Conservation (phyloP, 495 filamentous ascomycete genomes). For the Neurospora africana region DNA sequence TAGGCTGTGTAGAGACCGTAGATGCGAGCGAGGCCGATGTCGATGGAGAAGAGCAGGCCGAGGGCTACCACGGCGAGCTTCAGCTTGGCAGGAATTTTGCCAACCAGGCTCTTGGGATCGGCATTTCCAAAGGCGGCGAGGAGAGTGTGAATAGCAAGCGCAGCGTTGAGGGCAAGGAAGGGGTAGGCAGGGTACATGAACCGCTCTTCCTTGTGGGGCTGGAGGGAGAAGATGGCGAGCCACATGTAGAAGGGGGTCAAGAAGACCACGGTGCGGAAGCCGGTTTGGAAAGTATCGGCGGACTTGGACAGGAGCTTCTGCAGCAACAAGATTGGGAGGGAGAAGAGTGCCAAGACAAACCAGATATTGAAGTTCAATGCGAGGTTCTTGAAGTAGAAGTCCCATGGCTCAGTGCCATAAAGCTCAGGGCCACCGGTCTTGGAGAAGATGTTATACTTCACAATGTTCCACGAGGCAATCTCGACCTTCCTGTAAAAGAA, state of each 20-base stretch:
- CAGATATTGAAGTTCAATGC: constrained; percentile 91
- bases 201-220: constrained; percentile 95
- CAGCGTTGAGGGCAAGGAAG: constrained; percentile 81
- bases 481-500: constrained; percentile 73
- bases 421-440: constrained; percentile 76
- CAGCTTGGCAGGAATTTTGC: constrained; percentile 57
- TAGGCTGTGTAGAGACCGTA: constrained; percentile 80
- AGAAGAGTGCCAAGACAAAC: constrained; percentile 72
- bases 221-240: constrained; percentile 80
- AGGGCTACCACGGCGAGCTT: constrained; percentile 52
- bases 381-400: constrained; percentile 89
- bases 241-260: constrained; percentile 86
- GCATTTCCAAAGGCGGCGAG: constrained; percentile 60
- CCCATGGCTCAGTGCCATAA: constrained; percentile 94
- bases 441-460: constrained; percentile 89
- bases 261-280: constrained; percentile 63
- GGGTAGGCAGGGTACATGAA: constrained; percentile 99
- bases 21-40: constrained; percentile 57
- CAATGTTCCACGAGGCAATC: constrained; percentile 81
- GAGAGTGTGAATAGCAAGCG: constrained; percentile 70
- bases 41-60: constrained; percentile 45
- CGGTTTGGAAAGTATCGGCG: constrained; percentile 33
- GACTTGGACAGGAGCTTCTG: constrained; percentile 37
- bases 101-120: constrained; percentile 51
- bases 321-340: constrained; percentile 48